These are phyloP conservation scores for Staphylotrichum tortipilum DNA, from an alignment of 495 filamentous ascomycete genomes.

Conservation along the genomic window DNA sequence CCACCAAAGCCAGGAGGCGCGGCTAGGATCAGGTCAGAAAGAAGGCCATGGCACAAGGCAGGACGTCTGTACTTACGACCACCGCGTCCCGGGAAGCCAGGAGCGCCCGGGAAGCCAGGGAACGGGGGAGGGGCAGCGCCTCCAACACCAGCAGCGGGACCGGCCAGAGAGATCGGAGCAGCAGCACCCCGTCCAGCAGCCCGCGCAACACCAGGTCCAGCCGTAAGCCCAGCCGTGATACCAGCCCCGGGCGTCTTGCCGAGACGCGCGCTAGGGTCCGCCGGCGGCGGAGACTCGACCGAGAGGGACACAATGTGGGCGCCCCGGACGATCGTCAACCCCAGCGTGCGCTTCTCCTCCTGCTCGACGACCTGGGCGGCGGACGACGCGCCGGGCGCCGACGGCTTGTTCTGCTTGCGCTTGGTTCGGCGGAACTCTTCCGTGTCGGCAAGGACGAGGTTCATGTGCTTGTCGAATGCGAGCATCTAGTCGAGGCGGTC, in stretches of 20 bases:
- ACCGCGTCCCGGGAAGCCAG: constrained; percentile 70
- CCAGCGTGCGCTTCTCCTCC: constrained; percentile 93
- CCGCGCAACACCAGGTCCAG: constrained; percentile 84
- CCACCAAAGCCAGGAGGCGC: constrained; percentile 57
- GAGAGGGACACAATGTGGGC: constrained; percentile 89
- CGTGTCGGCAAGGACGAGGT: constrained; percentile 95
- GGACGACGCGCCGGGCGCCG: constrained; percentile 54
- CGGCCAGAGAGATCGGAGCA: constrained; percentile 71
- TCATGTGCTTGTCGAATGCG: constrained; percentile 66
- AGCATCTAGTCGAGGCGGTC: constrained; percentile 32
- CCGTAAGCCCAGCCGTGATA: constrained; percentile 55
- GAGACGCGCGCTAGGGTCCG: constrained; percentile 83
- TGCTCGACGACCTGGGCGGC: constrained; percentile 62
- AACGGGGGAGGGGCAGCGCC: constrained; percentile 65
- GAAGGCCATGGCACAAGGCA: background rate
- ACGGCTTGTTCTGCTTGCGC: constrained; percentile 71
- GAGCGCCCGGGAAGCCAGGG: constrained; percentile 58
- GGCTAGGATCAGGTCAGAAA: constrained; percentile 25
- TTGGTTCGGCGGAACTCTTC: constrained; percentile 97
- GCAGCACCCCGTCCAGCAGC: constrained; percentile 78
- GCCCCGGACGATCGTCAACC: constrained; percentile 89
- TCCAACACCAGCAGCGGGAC: constrained; percentile 84
- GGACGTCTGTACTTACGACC: constrained; percentile 49
- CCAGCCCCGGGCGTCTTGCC: constrained; percentile 67
- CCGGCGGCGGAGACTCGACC: constrained; percentile 92